Evolutionary conservation across 164 flowering plant genomes (phyloP), one percentile per base, ranked within the genome.

Genomic region (Berberis vulgaris): DNA sequence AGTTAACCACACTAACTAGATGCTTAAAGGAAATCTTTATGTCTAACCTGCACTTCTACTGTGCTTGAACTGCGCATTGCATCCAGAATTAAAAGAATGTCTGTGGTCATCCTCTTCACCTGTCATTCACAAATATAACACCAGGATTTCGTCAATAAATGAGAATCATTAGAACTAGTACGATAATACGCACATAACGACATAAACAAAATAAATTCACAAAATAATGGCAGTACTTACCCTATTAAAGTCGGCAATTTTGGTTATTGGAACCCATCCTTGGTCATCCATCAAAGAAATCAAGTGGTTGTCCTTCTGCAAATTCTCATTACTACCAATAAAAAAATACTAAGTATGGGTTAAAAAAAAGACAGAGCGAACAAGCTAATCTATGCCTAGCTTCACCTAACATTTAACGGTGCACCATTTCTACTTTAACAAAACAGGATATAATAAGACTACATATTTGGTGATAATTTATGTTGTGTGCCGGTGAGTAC

Each of bases 221-320:
- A 66, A 13, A 1, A 8, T 38, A 9, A 38, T 54, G 6, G 7
- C 40, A 69, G 42, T 69, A 62, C 74, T 56, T 82, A 94, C 97
- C 85, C 95, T 81, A 61, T 84, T 94, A 60, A 94, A 94, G 55
- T 81, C 86, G 41, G 97, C 94, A 75, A 94, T 79, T 4, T 41
- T 71, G 12, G 84, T 73, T 70, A 91, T 76, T 5, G 88, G 72
- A 73, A 90, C 97, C 97, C 97, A 94, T 63, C 98, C 98, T 69
- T 90, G 78, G 45, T 73, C 81, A 73, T 94, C 95, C 97, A 94
- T 84, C 72, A 82, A 73, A 50, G 87, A 78, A 66, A 79, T 79
- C 72, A 94, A 77, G 74, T 79, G 87, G 55, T 53, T 73, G 69
- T 94, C 98, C 65, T 57, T 81, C 77, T 76, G 70, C 81, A 94